phyloP scores from a whole-genome alignment of 1,284 basidiomycete species.

The Irpex sp. region DNA sequence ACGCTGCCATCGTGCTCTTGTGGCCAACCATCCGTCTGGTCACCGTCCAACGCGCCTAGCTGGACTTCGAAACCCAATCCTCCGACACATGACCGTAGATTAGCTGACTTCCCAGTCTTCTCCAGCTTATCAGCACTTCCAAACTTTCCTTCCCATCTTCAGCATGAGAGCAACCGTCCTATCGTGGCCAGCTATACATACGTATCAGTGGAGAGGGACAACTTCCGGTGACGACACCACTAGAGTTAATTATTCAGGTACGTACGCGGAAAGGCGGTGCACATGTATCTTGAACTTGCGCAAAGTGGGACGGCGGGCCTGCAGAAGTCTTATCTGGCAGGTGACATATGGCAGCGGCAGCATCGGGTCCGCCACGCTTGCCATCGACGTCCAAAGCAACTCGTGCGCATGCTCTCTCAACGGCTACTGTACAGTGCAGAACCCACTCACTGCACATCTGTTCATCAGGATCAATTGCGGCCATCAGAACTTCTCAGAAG shows the following conservation, averaged over 20 bases:
- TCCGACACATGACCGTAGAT: too few relatives aligned
- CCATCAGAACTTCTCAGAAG: constrained; percentile 1
- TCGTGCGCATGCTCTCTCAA: not conserved
- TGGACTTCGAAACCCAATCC: too few relatives aligned
- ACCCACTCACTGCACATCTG: not conserved
- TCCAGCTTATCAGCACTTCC: too few relatives aligned
- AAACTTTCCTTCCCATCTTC: too few relatives aligned
- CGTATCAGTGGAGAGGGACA: not conserved
- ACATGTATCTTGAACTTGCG: not conserved
- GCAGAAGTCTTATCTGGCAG: not conserved
- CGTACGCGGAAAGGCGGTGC: not conserved
- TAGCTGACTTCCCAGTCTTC: too few relatives aligned
- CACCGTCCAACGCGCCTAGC: too few relatives aligned
- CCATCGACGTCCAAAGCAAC: not conserved
- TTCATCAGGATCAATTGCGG: constrained; percentile 6
- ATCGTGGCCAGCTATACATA: not conserved
- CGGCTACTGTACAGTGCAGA: too few relatives aligned
- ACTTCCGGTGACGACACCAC: not conserved
- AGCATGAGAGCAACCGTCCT: not conserved
- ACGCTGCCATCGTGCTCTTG: too few relatives aligned
- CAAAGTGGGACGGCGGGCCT: not conserved
- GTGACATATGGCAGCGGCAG: not conserved
- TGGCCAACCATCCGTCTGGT: too few relatives aligned
- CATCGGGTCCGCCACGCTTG: not conserved
- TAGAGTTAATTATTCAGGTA: not conserved